Conservation (phyloP, 2,329 filamentous ascomycete genomes). For the Albifimbria verrucaria region DNA sequence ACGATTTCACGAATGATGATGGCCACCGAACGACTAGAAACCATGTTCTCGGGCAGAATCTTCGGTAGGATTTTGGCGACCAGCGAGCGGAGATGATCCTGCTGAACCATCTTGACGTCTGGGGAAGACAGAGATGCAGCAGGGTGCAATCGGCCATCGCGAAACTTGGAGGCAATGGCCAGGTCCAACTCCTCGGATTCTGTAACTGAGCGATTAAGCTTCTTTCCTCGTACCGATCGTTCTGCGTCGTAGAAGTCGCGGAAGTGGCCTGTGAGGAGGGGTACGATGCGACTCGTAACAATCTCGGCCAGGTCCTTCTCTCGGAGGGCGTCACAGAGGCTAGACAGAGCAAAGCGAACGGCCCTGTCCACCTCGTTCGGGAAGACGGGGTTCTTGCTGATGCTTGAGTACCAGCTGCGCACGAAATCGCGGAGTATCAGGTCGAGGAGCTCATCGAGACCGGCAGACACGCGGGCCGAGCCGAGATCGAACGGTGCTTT, state of each 20-base stretch:
- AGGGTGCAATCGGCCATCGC: conserved; percentile 80
- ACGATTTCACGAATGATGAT: conserved; percentile 85
- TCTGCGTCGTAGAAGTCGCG: conserved; percentile 91
- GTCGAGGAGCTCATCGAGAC: conserved; percentile 74
- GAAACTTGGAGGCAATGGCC: conserved; percentile 93
- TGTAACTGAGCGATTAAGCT: conserved; percentile 84
- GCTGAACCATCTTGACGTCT: conserved; percentile 80
- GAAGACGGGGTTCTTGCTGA: conserved; percentile 78
- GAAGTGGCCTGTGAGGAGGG: conserved; percentile 84
- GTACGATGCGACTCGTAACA: conserved; percentile 77
- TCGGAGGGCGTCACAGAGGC: conserved; percentile 68
- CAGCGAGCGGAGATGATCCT: conserved; percentile 81
- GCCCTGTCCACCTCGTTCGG: conserved; percentile 81
- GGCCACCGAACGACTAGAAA: conserved; percentile 76
- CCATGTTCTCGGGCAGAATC: conserved; percentile 69
- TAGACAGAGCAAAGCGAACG: conserved; percentile 68
- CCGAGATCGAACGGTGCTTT: conserved; percentile 69
- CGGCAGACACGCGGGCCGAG: conserved; percentile 73
- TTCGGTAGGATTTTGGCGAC: conserved; percentile 68
- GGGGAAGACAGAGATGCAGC: conserved; percentile 81
- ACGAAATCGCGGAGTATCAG: conserved; percentile 82
- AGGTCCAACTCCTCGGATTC: conserved; percentile 95
- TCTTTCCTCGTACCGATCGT: conserved; percentile 77
- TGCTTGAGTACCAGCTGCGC: conserved; percentile 80
- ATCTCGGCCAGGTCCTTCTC: conserved; percentile 81